Evolutionary conservation across 2,329 filamentous ascomycete genomes (phyloP).

Genomic region (Claviceps sp.): DNA sequence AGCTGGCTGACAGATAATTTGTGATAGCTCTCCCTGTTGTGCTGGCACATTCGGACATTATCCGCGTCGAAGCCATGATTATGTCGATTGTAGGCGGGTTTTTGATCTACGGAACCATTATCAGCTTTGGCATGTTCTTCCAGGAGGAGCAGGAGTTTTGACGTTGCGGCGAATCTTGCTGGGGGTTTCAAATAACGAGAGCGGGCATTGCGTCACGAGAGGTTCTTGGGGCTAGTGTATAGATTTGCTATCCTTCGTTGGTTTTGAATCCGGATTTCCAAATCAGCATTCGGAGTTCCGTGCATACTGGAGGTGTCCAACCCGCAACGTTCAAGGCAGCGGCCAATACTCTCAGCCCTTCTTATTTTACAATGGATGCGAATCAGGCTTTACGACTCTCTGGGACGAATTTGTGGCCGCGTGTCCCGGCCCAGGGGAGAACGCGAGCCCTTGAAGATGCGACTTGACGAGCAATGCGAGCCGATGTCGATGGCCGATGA

Average conservation of each 20-base stretch:
- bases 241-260: neutral
- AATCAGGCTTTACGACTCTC: no score
- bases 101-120: conserved; percentile 94
- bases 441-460: no score
- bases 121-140: conserved; percentile 97
- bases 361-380: no score
- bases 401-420: no score
- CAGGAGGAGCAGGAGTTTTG: conserved; percentile 94
- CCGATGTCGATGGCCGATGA: no score
- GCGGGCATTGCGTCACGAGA: neutral
- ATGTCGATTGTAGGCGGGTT: conserved; percentile 92
- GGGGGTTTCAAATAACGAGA: neutral
- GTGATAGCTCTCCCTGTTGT: conserved; percentile 67
- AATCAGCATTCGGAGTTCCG: neutral
- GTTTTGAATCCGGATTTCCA: neutral
- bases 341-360: no score
- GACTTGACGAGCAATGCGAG: no score
- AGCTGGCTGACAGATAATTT: neutral
- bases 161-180: conserved; percentile 7
- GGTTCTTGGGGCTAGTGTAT: neutral
- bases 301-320: no score
- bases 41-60: conserved; percentile 75
- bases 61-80: conserved; percentile 71
- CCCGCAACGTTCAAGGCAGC: no score
- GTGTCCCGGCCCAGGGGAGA: no score